A percentile compares a stretch with the other conserved stretches of the same genome.
Conservation (phyloP, 1,139 yeast genomes). For the Blastobotrys aristatus region DNA sequence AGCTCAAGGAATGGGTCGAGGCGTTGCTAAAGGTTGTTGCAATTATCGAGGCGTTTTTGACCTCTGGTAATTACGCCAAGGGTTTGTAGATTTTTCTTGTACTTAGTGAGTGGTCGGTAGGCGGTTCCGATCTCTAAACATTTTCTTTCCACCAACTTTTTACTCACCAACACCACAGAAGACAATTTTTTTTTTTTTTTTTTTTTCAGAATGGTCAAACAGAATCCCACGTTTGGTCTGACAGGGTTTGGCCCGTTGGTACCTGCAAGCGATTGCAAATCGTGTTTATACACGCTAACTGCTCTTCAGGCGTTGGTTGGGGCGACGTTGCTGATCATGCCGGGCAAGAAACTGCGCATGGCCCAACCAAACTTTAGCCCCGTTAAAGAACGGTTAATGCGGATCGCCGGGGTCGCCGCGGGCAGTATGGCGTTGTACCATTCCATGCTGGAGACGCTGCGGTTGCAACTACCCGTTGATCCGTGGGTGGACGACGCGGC, state of each 20-base stretch:
- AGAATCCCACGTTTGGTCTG: slow-evolving; percentile 34
- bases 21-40: slow-evolving; percentile 73
- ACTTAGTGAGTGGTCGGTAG: too few relatives aligned
- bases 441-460: slow-evolving; percentile 29
- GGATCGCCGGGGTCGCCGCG: not conserved
- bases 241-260: slow-evolving; percentile 36
- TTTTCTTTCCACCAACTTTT: too few relatives aligned
- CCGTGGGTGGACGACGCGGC: slow-evolving; percentile 37
- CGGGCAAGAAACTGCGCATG: slow-evolving; percentile 19
- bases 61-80: slow-evolving; percentile 80
- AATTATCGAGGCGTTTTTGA: slow-evolving; percentile 69
- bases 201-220: too few relatives aligned
- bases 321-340: slow-evolving; percentile 28
- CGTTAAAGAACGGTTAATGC: slow-evolving; percentile 9
- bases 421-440: slow-evolving; percentile 30
- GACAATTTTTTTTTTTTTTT: too few relatives aligned
- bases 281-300: slow-evolving; percentile 30
- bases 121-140: too few relatives aligned
- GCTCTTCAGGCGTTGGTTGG: slow-evolving; percentile 31
- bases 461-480: slow-evolving; percentile 30
- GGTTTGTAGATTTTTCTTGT: slow-evolving; percentile 71
- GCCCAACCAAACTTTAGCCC: not conserved
- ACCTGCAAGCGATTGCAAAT: slow-evolving; percentile 35
- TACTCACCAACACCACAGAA: too few relatives aligned
- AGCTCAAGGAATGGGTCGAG: slow-evolving; percentile 65